Conservation (phyloP, 345 rosid genomes). For the Conringia planisiliqua region DNA sequence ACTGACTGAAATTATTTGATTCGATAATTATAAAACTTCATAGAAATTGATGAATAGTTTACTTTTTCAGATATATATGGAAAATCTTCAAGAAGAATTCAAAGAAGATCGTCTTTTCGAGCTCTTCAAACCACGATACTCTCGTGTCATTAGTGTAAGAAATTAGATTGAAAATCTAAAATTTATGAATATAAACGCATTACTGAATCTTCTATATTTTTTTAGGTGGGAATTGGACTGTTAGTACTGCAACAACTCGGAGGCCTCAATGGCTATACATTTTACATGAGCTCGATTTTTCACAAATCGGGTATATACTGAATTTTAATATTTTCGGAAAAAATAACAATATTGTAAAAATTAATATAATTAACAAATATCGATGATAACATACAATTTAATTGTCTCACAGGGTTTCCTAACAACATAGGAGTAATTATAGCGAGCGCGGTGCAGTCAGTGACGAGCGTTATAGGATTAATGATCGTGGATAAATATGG, state of each 20-base stretch:
- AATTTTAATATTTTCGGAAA: background rate
- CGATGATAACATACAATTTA: background rate
- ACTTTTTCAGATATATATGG: slow-evolving; percentile 42
- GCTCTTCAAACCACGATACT: slow-evolving; percentile 40
- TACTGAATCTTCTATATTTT: background rate
- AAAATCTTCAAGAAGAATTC: slow-evolving; percentile 27
- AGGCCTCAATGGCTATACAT: slow-evolving; percentile 59
- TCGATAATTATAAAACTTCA: background rate
- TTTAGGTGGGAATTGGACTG: slow-evolving; percentile 66
- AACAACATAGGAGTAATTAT: slow-evolving; percentile 21
- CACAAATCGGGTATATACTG: slow-evolving; percentile 41
- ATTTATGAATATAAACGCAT: background rate
- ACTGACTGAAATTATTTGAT: background rate
- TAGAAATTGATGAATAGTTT: background rate
- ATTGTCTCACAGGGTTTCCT: slow-evolving; percentile 13
- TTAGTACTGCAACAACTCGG: slow-evolving; percentile 83
- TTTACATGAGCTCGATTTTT: slow-evolving; percentile 54
- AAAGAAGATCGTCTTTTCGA: slow-evolving; percentile 39
- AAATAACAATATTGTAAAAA: background rate
- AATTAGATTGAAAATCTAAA: background rate
- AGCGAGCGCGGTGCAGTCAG: slow-evolving; percentile 37
- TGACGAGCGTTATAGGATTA: slow-evolving; percentile 63
- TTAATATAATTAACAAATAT: background rate
- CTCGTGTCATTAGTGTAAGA: slow-evolving; percentile 40
- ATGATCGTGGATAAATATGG: slow-evolving; percentile 67